Percentiles rank a stretch among this genome's conserved stretches.
Evolutionary conservation across 495 filamentous ascomycete genomes (phyloP).

Genomic region (Beverwykella pulmonaria): DNA sequence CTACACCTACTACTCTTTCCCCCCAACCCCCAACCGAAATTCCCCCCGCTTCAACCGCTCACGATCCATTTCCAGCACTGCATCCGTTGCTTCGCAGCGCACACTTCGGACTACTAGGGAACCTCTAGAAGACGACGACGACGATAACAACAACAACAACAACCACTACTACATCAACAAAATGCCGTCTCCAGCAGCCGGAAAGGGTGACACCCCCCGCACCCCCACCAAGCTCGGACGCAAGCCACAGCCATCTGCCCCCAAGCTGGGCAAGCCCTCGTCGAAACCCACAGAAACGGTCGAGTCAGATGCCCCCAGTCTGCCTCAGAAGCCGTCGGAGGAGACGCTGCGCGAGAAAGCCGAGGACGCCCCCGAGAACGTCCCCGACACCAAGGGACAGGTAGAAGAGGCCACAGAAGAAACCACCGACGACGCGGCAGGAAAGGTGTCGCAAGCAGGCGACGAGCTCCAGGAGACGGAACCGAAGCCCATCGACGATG

Average conservation of each 20-base stretch:
- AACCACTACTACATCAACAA: too few relatives aligned
- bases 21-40: conserved; percentile 52
- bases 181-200: conserved; percentile 55
- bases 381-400: conserved; percentile 38
- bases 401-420: conserved; percentile 23
- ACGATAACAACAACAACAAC: conserved; percentile 11
- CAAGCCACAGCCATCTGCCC: conserved; percentile 48
- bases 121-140: conserved; percentile 20
- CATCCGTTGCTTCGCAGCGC: conserved; percentile 34
- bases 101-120: conserved; percentile 32
- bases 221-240: conserved; percentile 57
- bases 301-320: conserved; percentile 42
- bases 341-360: conserved; percentile 29
- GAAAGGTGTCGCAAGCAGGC: conserved; percentile 42
- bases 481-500: conserved; percentile 46
- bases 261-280: conserved; percentile 48
- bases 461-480: conserved; percentile 44
- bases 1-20: conserved; percentile 58
- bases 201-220: conserved; percentile 49
- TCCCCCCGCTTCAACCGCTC: conserved; percentile 44
- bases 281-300: conserved; percentile 37
- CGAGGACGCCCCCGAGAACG: conserved; percentile 34
- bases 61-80: conserved; percentile 43
- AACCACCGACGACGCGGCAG: conserved; percentile 30
- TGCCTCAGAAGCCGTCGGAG: conserved; percentile 43